phyloP scores from a whole-genome alignment of 306 rosid genomes.

The Vicia villosa region DNA sequence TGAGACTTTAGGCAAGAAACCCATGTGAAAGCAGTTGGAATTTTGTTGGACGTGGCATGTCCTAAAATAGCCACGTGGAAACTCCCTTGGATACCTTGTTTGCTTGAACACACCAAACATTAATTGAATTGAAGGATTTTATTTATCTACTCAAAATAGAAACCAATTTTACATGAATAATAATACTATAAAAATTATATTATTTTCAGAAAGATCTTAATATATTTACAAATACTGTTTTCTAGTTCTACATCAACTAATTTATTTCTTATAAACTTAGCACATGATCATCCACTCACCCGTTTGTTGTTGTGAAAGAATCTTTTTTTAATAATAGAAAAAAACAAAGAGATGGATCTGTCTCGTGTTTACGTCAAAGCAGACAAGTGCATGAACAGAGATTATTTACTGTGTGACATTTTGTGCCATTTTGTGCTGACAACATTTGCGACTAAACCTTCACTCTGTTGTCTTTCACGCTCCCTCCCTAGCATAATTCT shows the following conservation, averaged over 20 bases:
- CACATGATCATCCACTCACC: neutral
- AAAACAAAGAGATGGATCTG: constrained; percentile 22
- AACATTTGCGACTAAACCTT: too few relatives aligned
- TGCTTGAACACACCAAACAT: neutral
- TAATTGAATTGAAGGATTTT: neutral
- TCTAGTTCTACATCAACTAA: neutral
- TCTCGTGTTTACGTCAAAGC: constrained; percentile 8
- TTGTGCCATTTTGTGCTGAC: neutral
- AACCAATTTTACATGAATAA: too few relatives aligned
- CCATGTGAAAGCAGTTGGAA: constrained; percentile 43
- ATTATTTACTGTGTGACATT: constrained; percentile 1
- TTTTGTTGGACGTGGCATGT: constrained; percentile 26
- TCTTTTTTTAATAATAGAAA: neutral
- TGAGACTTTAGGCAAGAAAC: neutral
- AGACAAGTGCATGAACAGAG: constrained; percentile 15
- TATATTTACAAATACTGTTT: neutral
- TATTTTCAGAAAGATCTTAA: too few relatives aligned
- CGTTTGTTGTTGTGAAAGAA: neutral
- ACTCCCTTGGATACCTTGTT: constrained; percentile 53
- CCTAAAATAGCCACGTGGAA: constrained; percentile 41
- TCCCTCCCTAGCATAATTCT: too few relatives aligned
- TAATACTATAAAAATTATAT: too few relatives aligned
- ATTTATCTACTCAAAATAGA: neutral
- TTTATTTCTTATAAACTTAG: neutral
- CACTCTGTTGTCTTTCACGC: too few relatives aligned